Conservation (phyloP, 2,329 filamentous ascomycete genomes). For the Neonectria coccinea region DNA sequence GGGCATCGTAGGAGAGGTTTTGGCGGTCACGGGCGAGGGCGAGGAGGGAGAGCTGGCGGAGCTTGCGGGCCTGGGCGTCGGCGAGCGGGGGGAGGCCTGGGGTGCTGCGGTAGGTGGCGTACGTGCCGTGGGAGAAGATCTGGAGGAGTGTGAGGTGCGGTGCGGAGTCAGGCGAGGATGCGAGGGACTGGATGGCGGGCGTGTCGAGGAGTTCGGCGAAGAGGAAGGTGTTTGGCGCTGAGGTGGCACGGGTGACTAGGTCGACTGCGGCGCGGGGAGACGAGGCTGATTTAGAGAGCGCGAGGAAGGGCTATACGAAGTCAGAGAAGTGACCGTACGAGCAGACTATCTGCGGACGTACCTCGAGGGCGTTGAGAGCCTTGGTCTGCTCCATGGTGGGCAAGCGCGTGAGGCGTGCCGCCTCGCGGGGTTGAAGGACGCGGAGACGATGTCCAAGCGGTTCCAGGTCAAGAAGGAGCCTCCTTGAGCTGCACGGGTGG, state of each 20-base stretch:
- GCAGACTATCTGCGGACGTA: slow-evolving; percentile 45
- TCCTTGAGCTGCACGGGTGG: neutral
- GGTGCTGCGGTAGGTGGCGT: slow-evolving; percentile 73
- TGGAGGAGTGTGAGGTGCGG: slow-evolving; percentile 78
- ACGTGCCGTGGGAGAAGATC: slow-evolving; percentile 94
- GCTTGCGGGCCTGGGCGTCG: slow-evolving; percentile 81
- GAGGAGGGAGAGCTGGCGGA: slow-evolving; percentile 90
- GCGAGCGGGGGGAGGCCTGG: slow-evolving; percentile 75
- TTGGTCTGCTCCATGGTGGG: slow-evolving; percentile 78
- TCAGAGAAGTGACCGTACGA: neutral
- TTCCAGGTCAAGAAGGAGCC: slow-evolving; percentile 17
- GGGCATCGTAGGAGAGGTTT: slow-evolving; percentile 78
- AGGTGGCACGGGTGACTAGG: slow-evolving; percentile 87
- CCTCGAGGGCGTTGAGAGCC: slow-evolving; percentile 73
- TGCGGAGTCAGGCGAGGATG: slow-evolving; percentile 69
- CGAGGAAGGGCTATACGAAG: slow-evolving; percentile 81
- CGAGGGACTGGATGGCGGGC: slow-evolving; percentile 81
- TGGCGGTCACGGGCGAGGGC: slow-evolving; percentile 77
- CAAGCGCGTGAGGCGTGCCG: slow-evolving; percentile 38
- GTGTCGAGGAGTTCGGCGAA: slow-evolving; percentile 93
- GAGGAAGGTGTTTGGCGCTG: slow-evolving; percentile 88
- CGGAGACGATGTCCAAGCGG: slow-evolving; percentile 13
- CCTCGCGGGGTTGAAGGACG: slow-evolving; percentile 33
- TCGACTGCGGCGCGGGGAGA: slow-evolving; percentile 88
- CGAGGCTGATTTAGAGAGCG: slow-evolving; percentile 85